Percentiles rank a stretch among this genome's conserved stretches.
Conservation (phyloP, 2,329 filamentous ascomycete genomes). For the Penicillium crustosum region DNA sequence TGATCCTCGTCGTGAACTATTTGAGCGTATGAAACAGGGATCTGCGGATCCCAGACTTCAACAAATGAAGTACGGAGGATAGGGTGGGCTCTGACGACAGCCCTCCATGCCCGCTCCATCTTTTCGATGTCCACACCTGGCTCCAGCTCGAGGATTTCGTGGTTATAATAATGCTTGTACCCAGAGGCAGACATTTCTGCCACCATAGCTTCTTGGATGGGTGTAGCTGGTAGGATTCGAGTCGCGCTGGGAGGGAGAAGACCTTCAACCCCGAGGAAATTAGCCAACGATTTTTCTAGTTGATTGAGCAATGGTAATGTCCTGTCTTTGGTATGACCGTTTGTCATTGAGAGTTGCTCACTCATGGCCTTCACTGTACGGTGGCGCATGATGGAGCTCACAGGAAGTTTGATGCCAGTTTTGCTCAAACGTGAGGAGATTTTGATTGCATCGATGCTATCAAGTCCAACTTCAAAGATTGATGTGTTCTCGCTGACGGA, state of each 20-base stretch:
- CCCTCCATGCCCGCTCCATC: conserved; percentile 62
- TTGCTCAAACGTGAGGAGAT: conserved; percentile 70
- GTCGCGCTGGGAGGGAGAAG: conserved; percentile 51
- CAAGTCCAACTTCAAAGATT: conserved; percentile 79
- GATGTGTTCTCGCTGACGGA: conserved; percentile 60
- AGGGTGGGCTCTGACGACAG: conserved; percentile 60
- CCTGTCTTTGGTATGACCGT: conserved; percentile 28
- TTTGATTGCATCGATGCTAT: conserved; percentile 90
- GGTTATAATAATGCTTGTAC: conserved; percentile 79
- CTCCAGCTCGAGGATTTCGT: conserved; percentile 68
- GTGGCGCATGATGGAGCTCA: conserved; percentile 74
- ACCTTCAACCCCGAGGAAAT: conserved; percentile 39
- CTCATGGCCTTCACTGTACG: conserved; percentile 67
- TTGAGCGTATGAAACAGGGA: conserved; percentile 59
- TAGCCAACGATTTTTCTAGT: conserved; percentile 36
- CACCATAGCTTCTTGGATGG: conserved; percentile 83
- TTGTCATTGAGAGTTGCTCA: conserved; percentile 13
- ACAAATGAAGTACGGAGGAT: conserved; percentile 76
- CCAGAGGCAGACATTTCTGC: conserved; percentile 75
- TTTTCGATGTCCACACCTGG: conserved; percentile 54
- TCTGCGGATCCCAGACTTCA: conserved; percentile 60
- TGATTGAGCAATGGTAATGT: conserved; percentile 15
- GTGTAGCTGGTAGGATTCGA: conserved; percentile 69
- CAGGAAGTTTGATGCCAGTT: conserved; percentile 59
- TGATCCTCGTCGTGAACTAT: conserved; percentile 41